These are phyloP conservation scores for Lecanicillium sp. DNA, from an alignment of 2,329 filamentous ascomycete species.

Conservation along the genomic window DNA sequence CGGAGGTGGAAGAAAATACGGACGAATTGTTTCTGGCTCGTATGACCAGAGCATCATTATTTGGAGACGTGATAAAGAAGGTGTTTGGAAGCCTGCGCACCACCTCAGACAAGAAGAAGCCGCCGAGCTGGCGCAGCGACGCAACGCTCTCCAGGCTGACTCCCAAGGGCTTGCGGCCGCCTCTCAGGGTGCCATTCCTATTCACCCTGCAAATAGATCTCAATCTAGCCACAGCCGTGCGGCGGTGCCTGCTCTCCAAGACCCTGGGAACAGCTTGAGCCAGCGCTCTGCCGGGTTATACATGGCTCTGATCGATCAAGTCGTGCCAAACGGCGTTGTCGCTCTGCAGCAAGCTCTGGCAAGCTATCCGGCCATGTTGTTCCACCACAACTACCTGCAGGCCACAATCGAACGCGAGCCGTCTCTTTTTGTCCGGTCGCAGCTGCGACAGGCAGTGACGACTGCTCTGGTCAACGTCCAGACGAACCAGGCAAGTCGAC, in stretches of 20 bases:
- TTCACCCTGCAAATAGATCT: constrained; percentile 1
- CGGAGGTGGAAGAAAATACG: constrained; percentile 81
- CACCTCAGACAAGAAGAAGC: constrained; percentile 69
- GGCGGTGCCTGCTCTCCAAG: constrained; percentile 6
- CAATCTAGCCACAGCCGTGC: constrained; percentile 2
- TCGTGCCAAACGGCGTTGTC: constrained; percentile 41
- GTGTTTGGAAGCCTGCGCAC: constrained; percentile 75
- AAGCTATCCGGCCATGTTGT: constrained; percentile 40
- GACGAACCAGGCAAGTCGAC: constrained; percentile 30
- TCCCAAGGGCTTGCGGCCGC: not conserved
- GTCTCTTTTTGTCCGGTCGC: constrained; percentile 37
- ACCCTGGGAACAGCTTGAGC: constrained; percentile 5
- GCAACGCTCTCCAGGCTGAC: not conserved
- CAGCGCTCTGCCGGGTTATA: constrained; percentile 33
- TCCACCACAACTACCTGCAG: constrained; percentile 40
- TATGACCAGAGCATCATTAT: constrained; percentile 96
- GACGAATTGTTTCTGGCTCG: constrained; percentile 91
- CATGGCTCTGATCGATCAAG: constrained; percentile 43
- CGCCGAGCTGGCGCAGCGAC: constrained; percentile 37
- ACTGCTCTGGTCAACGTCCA: constrained; percentile 38
- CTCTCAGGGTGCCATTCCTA: not conserved
- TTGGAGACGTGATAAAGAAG: constrained; percentile 81
- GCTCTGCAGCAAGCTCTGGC: constrained; percentile 38
- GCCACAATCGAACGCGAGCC: constrained; percentile 42
- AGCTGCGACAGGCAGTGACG: constrained; percentile 42